Conservation (phyloP, 2,329 filamentous ascomycete species). For the Herpotrichia juniperi region DNA sequence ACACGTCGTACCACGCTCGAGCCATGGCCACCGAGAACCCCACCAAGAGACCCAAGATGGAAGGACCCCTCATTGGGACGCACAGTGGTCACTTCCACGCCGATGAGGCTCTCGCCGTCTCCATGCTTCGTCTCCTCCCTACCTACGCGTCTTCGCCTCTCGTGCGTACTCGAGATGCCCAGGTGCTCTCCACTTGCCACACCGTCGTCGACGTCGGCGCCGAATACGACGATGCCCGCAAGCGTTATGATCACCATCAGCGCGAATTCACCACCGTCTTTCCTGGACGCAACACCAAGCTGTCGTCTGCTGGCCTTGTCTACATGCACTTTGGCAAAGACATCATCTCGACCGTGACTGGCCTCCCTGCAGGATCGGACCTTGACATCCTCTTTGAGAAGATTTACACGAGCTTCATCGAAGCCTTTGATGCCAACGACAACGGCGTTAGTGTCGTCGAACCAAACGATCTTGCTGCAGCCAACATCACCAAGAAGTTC, state of each 20-base stretch:
- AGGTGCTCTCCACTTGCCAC: slow-evolving; percentile 79
- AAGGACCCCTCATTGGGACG: slow-evolving; percentile 76
- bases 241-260: slow-evolving; percentile 98
- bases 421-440: slow-evolving; percentile 96
- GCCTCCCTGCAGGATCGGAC: slow-evolving; percentile 65
- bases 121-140: slow-evolving; percentile 90
- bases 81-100: slow-evolving; percentile 98
- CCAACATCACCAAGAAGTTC: slow-evolving; percentile 82
- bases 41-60: slow-evolving; percentile 84
- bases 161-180: slow-evolving; percentile 85
- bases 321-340: slow-evolving; percentile 93
- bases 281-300: slow-evolving; percentile 81
- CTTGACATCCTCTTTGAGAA: slow-evolving; percentile 82
- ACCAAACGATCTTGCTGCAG: slow-evolving; percentile 68
- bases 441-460: slow-evolving; percentile 91
- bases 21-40: slow-evolving; percentile 44
- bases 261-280: slow-evolving; percentile 87
- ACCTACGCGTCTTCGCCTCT: slow-evolving; percentile 76
- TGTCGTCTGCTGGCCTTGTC: slow-evolving; percentile 90
- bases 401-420: slow-evolving; percentile 90
- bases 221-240: slow-evolving; percentile 77
- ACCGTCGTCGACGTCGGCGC: slow-evolving; percentile 98
- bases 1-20: slow-evolving; percentile 6
- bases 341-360: slow-evolving; percentile 74
- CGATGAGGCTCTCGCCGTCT: slow-evolving; percentile 95